Conservation (phyloP, 2,329 filamentous ascomycete species). For the Ceratocystis huliohia region DNA sequence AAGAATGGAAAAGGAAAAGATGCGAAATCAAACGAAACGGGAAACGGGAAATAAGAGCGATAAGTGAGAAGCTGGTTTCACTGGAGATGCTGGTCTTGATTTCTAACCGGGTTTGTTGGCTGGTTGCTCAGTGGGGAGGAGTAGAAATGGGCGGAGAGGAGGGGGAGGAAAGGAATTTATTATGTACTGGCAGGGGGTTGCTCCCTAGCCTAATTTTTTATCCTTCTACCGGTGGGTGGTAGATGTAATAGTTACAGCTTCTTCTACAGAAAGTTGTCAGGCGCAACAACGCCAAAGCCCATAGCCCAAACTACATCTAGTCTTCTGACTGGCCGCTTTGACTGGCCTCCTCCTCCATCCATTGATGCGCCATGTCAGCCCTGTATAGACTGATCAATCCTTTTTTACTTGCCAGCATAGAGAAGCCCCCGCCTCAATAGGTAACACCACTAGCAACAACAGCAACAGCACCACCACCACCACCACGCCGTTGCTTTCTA, state of each 20-base stretch:
- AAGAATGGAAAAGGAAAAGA: too few species aligned
- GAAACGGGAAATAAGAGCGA: too few species aligned
- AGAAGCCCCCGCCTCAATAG: slow-evolving; percentile 9
- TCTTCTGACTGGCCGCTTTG: too few species aligned
- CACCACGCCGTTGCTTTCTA: too few species aligned
- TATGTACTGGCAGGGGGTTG: slow-evolving; percentile 5
- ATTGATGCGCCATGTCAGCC: too few species aligned
- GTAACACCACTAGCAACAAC: too few species aligned
- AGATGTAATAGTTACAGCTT: background rate
- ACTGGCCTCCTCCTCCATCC: too few species aligned
- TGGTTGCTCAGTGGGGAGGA: background rate
- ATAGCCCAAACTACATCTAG: too few species aligned
- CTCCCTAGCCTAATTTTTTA: slow-evolving; percentile 3
- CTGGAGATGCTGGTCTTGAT: background rate
- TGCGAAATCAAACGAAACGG: too few species aligned
- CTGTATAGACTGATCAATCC: background rate
- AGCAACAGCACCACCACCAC: too few species aligned
- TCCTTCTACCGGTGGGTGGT: background rate
- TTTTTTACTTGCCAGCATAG: background rate
- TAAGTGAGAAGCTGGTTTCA: too few species aligned
- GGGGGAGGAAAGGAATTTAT: background rate
- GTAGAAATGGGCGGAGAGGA: slow-evolving; percentile 2
- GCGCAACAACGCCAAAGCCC: slow-evolving; percentile 8
- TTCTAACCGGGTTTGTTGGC: background rate
- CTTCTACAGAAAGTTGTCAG: slow-evolving; percentile 2